Base-by-base conservation (phyloP, 192 early-diverging fungal species). In the Backusella liffmaniae region DNA sequence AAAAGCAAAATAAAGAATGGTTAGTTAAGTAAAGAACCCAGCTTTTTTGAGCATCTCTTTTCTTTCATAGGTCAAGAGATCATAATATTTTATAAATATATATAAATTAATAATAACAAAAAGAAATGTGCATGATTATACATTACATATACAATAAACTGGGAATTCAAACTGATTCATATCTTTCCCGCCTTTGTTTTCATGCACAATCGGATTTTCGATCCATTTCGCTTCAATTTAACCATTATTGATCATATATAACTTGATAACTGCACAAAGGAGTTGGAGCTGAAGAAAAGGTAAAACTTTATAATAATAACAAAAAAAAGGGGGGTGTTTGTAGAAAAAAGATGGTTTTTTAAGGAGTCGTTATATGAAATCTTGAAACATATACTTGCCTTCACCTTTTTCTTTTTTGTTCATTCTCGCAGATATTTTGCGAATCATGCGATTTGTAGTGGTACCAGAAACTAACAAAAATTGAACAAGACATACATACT, bases 11-110 rank as follows among this genome's bases (percentile, higher is more conserved):
- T 23, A 26, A 56, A 56, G 21, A 56, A 56, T 56, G 26, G 53
- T 56, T 56, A 56, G 21, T n/a, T 23, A 21, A 56, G 53, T 56
- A 56, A 53, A 56, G n/a, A 56, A 26, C 53, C 18, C 18, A 56
- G 21, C 8, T 23, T 23, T 18, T 23, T 9, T n/a, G 53, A n/a
- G 7, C 8, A 56, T 56, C 21, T 56, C 53, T 56, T 56, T 9
- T 56, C 7, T 56, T 56, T 56, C 53, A 56, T 56, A 56, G 23
- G 53, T 59, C 53, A 59, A 21, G 21, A 12, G 53, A 59, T 59
- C 53, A 59, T 10, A 59, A 23, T 59, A 59, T 59, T 59, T 59
- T 59, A 59, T 59, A 59, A 59, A 59, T 59, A 59, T 53, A 53
- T 59, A 59, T 59, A 59, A 59, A 59, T 59, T 59, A 59, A 59